A percentile compares a stretch with the other conserved stretches of the same genome.
phyloP scores from a whole-genome alignment of 352 stramenopile genomes.

The Phytophthora pluvialis region DNA sequence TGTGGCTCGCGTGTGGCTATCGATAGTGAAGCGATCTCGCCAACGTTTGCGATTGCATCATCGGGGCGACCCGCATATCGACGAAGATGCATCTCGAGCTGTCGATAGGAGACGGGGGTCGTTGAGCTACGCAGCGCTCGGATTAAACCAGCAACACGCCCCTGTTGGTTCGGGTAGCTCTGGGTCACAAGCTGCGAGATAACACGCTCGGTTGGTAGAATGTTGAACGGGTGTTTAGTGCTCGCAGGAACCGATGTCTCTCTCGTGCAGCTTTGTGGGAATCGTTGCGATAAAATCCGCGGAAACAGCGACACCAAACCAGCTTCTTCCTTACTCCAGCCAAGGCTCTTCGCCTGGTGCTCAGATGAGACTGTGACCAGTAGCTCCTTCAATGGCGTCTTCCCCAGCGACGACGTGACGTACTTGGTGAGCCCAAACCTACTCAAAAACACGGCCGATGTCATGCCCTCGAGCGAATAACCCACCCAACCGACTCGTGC shows the following conservation, averaged over 20 bases:
- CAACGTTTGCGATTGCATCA: slow-evolving; percentile 61
- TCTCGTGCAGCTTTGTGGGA: slow-evolving; percentile 40
- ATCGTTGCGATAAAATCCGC: slow-evolving; percentile 28
- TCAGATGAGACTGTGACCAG: slow-evolving; percentile 38
- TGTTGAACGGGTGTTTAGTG: slow-evolving; percentile 67
- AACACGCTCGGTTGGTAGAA: slow-evolving; percentile 57
- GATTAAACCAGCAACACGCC: slow-evolving; percentile 58
- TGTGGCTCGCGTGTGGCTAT: slow-evolving; percentile 51
- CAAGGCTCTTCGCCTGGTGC: slow-evolving; percentile 48
- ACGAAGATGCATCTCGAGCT: slow-evolving; percentile 79
- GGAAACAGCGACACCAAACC: slow-evolving; percentile 42
- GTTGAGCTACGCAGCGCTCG: slow-evolving; percentile 52
- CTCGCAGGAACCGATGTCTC: slow-evolving; percentile 36
- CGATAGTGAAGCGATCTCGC: slow-evolving; percentile 62
- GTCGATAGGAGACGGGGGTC: slow-evolving; percentile 72
- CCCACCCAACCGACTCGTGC: slow-evolving; percentile 57
- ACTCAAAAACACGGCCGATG: slow-evolving; percentile 53
- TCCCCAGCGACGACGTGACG: slow-evolving; percentile 34
- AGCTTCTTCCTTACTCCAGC: slow-evolving; percentile 70
- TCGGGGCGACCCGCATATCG: slow-evolving; percentile 72
- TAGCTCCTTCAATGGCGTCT: slow-evolving; percentile 41
- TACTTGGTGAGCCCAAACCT: slow-evolving; percentile 71
- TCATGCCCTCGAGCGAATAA: slow-evolving; percentile 79
- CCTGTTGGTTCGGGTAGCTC: slow-evolving; percentile 79
- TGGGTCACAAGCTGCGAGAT: slow-evolving; percentile 59